Percentiles rank a stretch among this genome's conserved stretches.
Evolutionary conservation across 2,329 filamentous ascomycete genomes (phyloP).

Genomic region (Trichothecium roseum): DNA sequence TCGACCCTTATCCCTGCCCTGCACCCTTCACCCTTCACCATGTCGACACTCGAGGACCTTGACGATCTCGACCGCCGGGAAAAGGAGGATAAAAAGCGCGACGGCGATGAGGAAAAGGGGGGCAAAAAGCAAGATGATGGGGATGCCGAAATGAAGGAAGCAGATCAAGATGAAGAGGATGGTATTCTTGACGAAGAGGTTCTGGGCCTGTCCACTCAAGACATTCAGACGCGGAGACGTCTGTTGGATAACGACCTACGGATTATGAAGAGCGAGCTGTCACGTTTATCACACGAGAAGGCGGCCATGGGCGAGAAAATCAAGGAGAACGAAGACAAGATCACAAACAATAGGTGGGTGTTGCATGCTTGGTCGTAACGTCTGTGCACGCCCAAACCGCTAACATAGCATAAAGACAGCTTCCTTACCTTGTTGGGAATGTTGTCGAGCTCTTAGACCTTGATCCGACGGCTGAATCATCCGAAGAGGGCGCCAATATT

Average conservation of each 20-base stretch:
- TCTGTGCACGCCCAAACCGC: constrained; percentile 1
- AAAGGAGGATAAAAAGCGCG: constrained; percentile 55
- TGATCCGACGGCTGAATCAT: constrained; percentile 90
- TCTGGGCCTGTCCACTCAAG: constrained; percentile 82
- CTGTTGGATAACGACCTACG: constrained; percentile 94
- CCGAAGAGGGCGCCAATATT: constrained; percentile 96
- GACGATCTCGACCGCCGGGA: constrained; percentile 77
- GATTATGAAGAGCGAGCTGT: constrained; percentile 97
- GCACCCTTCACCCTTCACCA: constrained; percentile 29
- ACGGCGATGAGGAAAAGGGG: constrained; percentile 20
- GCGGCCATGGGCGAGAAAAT: constrained; percentile 96
- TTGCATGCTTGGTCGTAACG: background rate
- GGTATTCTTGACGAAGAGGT: constrained; percentile 90
- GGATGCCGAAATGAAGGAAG: constrained; percentile 89
- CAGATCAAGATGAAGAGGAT: constrained; percentile 55
- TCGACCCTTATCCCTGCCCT: constrained; percentile 1
- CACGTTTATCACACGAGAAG: constrained; percentile 91
- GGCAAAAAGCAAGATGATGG: constrained; percentile 45
- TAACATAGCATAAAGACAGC: constrained; percentile 51
- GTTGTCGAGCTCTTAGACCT: constrained; percentile 96
- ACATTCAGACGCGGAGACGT: constrained; percentile 83
- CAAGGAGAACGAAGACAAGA: constrained; percentile 98
- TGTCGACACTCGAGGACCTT: constrained; percentile 89
- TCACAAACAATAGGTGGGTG: constrained; percentile 88
- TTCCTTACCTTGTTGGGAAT: constrained; percentile 96